These are phyloP conservation scores for Beauveria brongniartii DNA, from an alignment of 2,329 filamentous ascomycete genomes.

Conservation along the genomic window DNA sequence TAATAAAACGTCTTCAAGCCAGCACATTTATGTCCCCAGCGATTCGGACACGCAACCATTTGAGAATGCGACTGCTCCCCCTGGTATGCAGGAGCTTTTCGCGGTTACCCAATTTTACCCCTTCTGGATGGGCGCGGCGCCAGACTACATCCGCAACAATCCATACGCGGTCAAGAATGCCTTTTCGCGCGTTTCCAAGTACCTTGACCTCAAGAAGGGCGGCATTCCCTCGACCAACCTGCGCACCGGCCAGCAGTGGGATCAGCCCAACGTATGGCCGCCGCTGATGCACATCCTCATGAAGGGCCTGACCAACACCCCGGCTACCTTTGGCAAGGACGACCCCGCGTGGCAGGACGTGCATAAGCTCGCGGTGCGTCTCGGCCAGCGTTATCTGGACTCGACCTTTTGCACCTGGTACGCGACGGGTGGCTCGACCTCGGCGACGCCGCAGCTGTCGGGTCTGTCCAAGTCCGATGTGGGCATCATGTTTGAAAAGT, in stretches of 20 bases:
- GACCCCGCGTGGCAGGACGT: conserved; percentile 47
- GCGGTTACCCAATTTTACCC: conserved; percentile 55
- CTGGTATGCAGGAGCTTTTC: conserved; percentile 50
- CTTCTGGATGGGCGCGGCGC: conserved; percentile 61
- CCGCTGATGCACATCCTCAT: conserved; percentile 58
- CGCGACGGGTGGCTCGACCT: conserved; percentile 55
- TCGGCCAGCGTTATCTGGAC: conserved; percentile 60
- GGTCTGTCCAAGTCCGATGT: conserved; percentile 33
- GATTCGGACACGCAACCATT: conserved; percentile 32
- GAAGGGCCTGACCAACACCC: conserved; percentile 51
- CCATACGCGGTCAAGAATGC: conserved; percentile 47
- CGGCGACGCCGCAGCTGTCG: conserved; percentile 39
- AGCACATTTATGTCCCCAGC: conserved; percentile 45
- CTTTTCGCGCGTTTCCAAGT: conserved; percentile 43
- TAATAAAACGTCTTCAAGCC: conserved; percentile 51
- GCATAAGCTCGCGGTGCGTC: conserved; percentile 45
- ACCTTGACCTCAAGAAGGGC: conserved; percentile 44
- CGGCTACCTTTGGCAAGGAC: conserved; percentile 43
- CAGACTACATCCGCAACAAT: conserved; percentile 46
- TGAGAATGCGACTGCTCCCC: conserved; percentile 36
- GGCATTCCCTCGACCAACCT: conserved; percentile 57
- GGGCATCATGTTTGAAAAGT: conserved; percentile 66
- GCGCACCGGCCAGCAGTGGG: conserved; percentile 58
- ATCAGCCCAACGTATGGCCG: conserved; percentile 63
- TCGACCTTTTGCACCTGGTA: conserved; percentile 64